A percentile compares a stretch with the other conserved stretches of the same genome.
Conservation (phyloP, 495 filamentous ascomycete species). For the Lasiosphaeria ovina region DNA sequence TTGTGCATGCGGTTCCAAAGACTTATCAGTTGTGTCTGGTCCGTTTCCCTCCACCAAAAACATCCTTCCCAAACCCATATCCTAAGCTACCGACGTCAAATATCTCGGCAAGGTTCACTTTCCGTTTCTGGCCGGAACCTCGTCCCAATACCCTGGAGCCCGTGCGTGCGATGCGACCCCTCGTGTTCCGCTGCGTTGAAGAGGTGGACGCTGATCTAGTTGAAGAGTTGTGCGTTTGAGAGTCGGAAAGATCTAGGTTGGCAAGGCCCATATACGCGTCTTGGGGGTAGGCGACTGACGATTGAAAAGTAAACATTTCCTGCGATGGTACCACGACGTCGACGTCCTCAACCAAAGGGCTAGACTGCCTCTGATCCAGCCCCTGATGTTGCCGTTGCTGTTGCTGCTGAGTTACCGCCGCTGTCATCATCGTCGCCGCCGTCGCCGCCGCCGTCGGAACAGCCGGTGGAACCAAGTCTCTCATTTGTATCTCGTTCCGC, state of each 20-base stretch:
- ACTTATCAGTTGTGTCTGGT: slow-evolving; percentile 57
- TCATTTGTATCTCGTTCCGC: slow-evolving; percentile 41
- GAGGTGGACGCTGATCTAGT: slow-evolving; percentile 41
- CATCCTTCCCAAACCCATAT: slow-evolving; percentile 57
- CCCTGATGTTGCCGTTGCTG: background rate
- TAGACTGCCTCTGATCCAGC: background rate
- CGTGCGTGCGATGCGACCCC: slow-evolving; percentile 33
- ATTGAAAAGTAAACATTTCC: too few relatives aligned
- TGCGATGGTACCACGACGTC: too few relatives aligned
- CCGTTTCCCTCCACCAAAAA: slow-evolving; percentile 67
- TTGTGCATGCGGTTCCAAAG: too few relatives aligned
- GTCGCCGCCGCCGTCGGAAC: slow-evolving; percentile 15
- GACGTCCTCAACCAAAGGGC: too few relatives aligned
- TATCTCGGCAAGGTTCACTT: slow-evolving; percentile 72
- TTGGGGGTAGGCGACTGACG: too few relatives aligned
- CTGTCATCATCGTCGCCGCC: slow-evolving; percentile 29
- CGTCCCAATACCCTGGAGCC: slow-evolving; percentile 46
- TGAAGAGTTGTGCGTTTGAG: slow-evolving; percentile 27
- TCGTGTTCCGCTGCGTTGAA: slow-evolving; percentile 51
- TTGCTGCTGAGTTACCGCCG: slow-evolving; percentile 21
- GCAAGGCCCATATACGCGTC: too few relatives aligned
- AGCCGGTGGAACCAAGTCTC: slow-evolving; percentile 40
- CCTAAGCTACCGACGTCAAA: slow-evolving; percentile 73
- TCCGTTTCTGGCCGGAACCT: slow-evolving; percentile 74
- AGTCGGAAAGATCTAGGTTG: background rate